phyloP scores from a whole-genome alignment of 1,284 basidiomycete species.

The Coniophora puteana region DNA sequence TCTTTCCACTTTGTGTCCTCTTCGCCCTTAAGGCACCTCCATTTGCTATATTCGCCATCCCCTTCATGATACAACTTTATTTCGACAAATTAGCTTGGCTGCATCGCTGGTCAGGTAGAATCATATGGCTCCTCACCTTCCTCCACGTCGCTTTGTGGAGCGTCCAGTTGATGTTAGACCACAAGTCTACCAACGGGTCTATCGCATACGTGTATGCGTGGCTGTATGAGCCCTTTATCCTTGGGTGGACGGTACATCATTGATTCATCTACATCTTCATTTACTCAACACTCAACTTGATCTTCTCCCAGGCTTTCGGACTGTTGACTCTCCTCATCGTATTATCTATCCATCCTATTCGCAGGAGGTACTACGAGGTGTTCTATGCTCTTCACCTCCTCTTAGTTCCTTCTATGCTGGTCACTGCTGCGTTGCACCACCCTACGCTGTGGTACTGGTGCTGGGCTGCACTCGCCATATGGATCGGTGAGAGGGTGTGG shows the following conservation, averaged over 20 bases:
- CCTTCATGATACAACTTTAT: slow-evolving; percentile 63
- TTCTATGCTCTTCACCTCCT: slow-evolving; percentile 76
- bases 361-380: slow-evolving; percentile 68
- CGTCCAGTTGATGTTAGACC: slow-evolving; percentile 62
- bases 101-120: slow-evolving; percentile 70
- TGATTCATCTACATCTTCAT: too few relatives aligned
- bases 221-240: slow-evolving; percentile 70
- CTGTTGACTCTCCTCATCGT: slow-evolving; percentile 66
- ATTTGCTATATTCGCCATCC: slow-evolving; percentile 75
- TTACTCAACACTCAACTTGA: slow-evolving; percentile 11
- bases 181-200: slow-evolving; percentile 42
- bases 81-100: slow-evolving; percentile 77
- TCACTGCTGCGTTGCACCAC: slow-evolving; percentile 66
- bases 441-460: slow-evolving; percentile 70
- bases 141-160: slow-evolving; percentile 77
- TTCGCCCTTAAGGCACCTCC: slow-evolving; percentile 82
- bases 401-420: slow-evolving; percentile 57
- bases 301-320: slow-evolving; percentile 55
- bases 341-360: slow-evolving; percentile 60
- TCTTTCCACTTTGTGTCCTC: slow-evolving; percentile 74
- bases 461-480: slow-evolving; percentile 59
- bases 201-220: slow-evolving; percentile 63
- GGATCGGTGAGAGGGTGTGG: slow-evolving; percentile 63
- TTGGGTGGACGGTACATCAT: slow-evolving; percentile 70
- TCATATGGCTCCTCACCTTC: slow-evolving; percentile 70